Base-by-base conservation (phyloP, 257 asterid genomes). In the Pogostemon cablin region DNA sequence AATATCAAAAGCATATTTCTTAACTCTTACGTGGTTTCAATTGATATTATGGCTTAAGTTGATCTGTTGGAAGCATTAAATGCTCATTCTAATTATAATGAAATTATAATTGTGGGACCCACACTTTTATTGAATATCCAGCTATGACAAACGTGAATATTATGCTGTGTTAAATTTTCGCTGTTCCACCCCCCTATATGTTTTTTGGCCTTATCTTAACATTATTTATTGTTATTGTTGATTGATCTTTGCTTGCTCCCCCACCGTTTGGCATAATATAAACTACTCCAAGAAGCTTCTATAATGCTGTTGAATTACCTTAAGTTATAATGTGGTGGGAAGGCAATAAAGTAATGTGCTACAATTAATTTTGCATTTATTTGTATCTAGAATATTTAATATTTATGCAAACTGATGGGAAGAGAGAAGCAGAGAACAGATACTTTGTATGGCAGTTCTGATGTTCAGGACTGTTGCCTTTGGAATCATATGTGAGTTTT, bases 31-130 rank as follows among this genome's bases (percentile, higher is more conserved):
- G 61, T 52, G 62, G 47, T 60, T 62, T 4, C 25, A 63, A 34
- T 61, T 8, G 56, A 54, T n/a, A 17, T 68, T 65, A 12, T 48
- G 54, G 43, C 70, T 53, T 39, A 48, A 38, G 7, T 38, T n/a
- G 55, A 20, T 52, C 38, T 42, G 7, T 10, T 41, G 67, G 68
- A 7, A 47, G 77, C 38, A 43, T 48, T 63, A 68, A 62, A 62
- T 67, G 74, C 39, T 42, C 38, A 67, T 7, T 32, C 20, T 67
- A 7, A 58, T 50, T 46, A n/a, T 67, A 48, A 46, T 69, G 70
- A 66, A 60, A 54, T 44, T 64, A 50, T 56, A 66, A 54, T 44
- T 41, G 67, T 64, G 73, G 76, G 74, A 67, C 67, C 67, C 10
- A 40, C 59, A 65, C 39, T 62, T 50, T 41, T 43, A 40, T 11